A percentile compares a stretch with the other conserved stretches of the same genome.
These are phyloP conservation scores for Wickerhamomyces canadensis DNA, from an alignment of 805 yeast genomes.

Conservation along the genomic window DNA sequence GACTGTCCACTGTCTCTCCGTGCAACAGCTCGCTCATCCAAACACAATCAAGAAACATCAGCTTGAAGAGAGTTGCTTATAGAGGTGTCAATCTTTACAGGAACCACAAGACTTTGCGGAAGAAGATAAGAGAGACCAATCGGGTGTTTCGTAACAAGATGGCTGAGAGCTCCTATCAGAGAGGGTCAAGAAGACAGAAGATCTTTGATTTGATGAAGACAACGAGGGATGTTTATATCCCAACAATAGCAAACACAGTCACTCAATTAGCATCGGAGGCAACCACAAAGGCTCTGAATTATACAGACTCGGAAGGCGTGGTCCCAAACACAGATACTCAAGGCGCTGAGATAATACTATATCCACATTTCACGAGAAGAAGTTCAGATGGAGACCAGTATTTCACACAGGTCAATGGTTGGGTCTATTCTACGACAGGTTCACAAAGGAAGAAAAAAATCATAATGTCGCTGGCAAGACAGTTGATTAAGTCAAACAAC, in stretches of 20 bases:
- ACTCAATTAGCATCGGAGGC: constrained; percentile 45
- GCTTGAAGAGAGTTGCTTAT: neutral
- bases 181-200: constrained; percentile 35
- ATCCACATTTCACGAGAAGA: constrained; percentile 48
- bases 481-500: constrained; percentile 43
- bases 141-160: neutral
- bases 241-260: constrained; percentile 42
- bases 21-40: neutral
- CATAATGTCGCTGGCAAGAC: constrained; percentile 62
- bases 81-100: neutral
- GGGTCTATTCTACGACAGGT: constrained; percentile 62
- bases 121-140: neutral
- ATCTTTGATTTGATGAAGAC: constrained; percentile 46
- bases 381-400: constrained; percentile 30
- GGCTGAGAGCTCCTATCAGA: neutral
- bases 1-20: too few relatives aligned
- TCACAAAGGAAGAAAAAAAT: constrained; percentile 67
- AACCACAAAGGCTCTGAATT: constrained; percentile 19
- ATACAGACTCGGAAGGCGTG: constrained; percentile 6
- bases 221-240: constrained; percentile 55
- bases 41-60: constrained; percentile 4
- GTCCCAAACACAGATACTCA: constrained; percentile 28
- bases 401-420: constrained; percentile 65
- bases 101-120: neutral
- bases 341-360: constrained; percentile 56